Evolutionary conservation across 345 rosid genomes (phyloP).

Genomic region (Eucalyptus marginata): DNA sequence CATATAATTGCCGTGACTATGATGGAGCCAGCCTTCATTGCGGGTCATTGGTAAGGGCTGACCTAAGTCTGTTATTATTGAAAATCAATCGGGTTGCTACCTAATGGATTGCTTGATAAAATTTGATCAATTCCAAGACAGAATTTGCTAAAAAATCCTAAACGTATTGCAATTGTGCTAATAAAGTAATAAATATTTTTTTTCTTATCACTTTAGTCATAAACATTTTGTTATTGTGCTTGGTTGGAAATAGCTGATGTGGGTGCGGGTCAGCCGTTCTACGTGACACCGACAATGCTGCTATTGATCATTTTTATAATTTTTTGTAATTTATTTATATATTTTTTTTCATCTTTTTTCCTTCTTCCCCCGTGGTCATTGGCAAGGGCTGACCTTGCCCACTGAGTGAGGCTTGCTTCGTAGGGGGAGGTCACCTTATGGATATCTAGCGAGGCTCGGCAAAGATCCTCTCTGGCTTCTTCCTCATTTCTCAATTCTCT

Average conservation of each 20-base stretch:
- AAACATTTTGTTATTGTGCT: background rate
- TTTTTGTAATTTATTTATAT: too few relatives aligned
- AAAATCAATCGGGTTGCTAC: background rate
- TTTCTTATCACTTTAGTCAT: too few relatives aligned
- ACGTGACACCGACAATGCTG: rapidly evolving
- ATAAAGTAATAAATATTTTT: too few relatives aligned
- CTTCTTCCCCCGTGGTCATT: rapidly evolving
- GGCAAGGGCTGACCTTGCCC: background rate
- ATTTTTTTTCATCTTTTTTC: background rate
- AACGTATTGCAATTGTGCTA: too few relatives aligned
- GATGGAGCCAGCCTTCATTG: too few relatives aligned
- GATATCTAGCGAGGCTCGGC: background rate
- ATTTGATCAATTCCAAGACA: too few relatives aligned
- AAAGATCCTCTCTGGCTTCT: conserved; percentile 52
- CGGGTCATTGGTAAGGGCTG: too few relatives aligned
- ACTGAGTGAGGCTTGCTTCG: background rate
- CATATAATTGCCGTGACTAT: too few relatives aligned
- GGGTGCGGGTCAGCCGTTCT: rapidly evolving
- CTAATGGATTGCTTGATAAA: background rate
- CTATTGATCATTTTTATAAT: too few relatives aligned
- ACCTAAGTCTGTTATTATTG: background rate
- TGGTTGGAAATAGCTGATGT: rapidly evolving
- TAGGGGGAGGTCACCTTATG: background rate
- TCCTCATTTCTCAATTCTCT: conserved; percentile 57
- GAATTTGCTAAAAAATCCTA: background rate